phyloP scores from a whole-genome alignment of 179 eudicot genomes.

The Beta lomatogona region DNA sequence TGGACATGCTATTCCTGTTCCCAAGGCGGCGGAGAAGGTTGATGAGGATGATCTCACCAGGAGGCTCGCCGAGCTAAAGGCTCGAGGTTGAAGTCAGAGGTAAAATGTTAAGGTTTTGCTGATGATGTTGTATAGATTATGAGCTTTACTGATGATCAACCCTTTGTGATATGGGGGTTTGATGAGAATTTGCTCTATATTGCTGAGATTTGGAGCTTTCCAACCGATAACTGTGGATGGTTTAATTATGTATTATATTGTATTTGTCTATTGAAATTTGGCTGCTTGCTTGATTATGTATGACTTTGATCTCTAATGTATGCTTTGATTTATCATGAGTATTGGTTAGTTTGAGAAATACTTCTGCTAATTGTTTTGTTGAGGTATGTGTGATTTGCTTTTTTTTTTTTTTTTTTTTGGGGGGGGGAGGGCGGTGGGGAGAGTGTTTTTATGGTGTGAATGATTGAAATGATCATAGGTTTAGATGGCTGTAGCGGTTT shows the following conservation, averaged over 20 bases:
- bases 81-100: slow-evolving; percentile 37
- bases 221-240: neutral
- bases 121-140: slow-evolving; percentile 19
- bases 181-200: neutral
- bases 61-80: slow-evolving; percentile 53
- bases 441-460: neutral
- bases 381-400: neutral
- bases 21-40: slow-evolving; percentile 41
- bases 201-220: neutral
- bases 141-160: neutral
- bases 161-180: slow-evolving; percentile 8
- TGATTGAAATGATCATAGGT: neutral
- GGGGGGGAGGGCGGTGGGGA: neutral
- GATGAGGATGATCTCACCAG: slow-evolving; percentile 48
- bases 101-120: slow-evolving; percentile 1
- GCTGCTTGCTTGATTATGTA: neutral
- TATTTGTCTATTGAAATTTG: slow-evolving; percentile 3
- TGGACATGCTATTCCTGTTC: slow-evolving; percentile 35
- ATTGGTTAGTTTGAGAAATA: neutral
- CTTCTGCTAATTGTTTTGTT: neutral
- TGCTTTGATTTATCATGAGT: neutral
- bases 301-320: neutral
- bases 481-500: neutral
- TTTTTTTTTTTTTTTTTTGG: no score
- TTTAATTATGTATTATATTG: slow-evolving; percentile 13